Base-by-base conservation (phyloP, 768 basidiomycete species). In the Amanita molliuscula region DNA sequence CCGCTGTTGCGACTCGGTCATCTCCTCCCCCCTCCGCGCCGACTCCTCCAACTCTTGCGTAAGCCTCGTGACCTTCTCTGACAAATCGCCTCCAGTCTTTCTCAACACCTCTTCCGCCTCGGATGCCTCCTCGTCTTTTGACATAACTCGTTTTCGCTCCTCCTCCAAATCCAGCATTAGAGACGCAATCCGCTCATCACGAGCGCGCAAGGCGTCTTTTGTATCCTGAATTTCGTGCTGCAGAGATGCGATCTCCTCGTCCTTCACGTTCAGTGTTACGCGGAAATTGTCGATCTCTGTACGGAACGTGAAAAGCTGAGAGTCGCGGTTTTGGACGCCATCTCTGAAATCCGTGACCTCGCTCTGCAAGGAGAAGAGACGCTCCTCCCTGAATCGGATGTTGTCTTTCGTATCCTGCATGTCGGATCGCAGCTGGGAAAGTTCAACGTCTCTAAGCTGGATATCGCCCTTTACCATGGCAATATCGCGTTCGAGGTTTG, bases 211-310 rank as follows among this genome's bases (percentile, higher is more conserved):
- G 6, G 49, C 41, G 3, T 50, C 49, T 25, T 34, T 42, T 0
- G 15, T 7, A 36, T 50, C 49, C 31, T 43, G 37, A 7, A 50
- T 21, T 31, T 50, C 49, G 20, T 50, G 49, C 31, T 50, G 49
- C 9, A 50, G 49, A 34, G 49, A 50, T 0, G 25, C 16, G 26
- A 50, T 42, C 38, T 50, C 49, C n/a, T 29, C 33, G 41, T 50
- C 42, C 25, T 50, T 50, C 33, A 44, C 42, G 49, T 50, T 33
- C 20, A 50, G 29, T 23, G 42, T 44, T 15, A 43, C 41, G 33
- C 42, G 49, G 42, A 50, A 44, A 21, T 50, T 44, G 41, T 50
- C 49, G 21, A 50, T 36, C n/a, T 50, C 49, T n/a, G 49, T 44
- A 10, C 33, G 29, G 33, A 50, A 40, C 1, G 31, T 50, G 41